These are phyloP conservation scores for Lanmaoa pseudosensibilis DNA, from an alignment of 768 basidiomycete genomes.

Conservation along the genomic window DNA sequence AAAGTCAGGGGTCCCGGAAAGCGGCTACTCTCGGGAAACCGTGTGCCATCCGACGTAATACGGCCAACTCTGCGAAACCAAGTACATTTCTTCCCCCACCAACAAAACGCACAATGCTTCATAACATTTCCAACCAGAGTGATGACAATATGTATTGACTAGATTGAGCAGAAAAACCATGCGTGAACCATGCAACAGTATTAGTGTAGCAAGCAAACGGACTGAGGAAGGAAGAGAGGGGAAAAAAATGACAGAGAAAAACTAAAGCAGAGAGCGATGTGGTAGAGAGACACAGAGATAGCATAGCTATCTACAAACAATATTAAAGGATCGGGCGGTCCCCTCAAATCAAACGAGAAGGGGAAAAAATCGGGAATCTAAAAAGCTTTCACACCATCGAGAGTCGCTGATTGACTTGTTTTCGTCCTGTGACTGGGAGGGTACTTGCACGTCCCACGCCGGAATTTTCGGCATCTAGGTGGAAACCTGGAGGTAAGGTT, in stretches of 20 bases:
- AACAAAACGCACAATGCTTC: slow-evolving; percentile 2
- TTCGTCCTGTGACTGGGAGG: slow-evolving; percentile 29
- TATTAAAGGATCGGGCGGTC: neutral
- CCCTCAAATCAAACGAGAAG: neutral
- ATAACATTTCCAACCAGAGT: slow-evolving; percentile 17
- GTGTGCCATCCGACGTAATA: no score
- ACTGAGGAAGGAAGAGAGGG: neutral
- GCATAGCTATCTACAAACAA: slow-evolving; percentile 10
- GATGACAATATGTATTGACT: slow-evolving; percentile 23
- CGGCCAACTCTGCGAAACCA: no score
- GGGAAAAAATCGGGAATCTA: slow-evolving; percentile 6
- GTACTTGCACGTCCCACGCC: slow-evolving; percentile 24
- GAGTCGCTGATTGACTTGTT: slow-evolving; percentile 24
- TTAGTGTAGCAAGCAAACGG: slow-evolving; percentile 18
- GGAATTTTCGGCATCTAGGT: slow-evolving; percentile 13
- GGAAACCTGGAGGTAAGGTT: slow-evolving; percentile 38
- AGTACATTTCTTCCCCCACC: no score
- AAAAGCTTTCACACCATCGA: slow-evolving; percentile 22
- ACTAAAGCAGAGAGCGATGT: neutral
- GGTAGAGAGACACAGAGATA: slow-evolving; percentile 2
- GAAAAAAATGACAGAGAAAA: neutral
- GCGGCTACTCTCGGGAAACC: neutral
- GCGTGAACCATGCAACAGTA: slow-evolving; percentile 24
- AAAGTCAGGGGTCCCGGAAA: neutral
- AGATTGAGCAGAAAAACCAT: slow-evolving; percentile 28